Conservation (phyloP, 1,139 yeast species). For the Yamadazyma kanchanaburiensis region DNA sequence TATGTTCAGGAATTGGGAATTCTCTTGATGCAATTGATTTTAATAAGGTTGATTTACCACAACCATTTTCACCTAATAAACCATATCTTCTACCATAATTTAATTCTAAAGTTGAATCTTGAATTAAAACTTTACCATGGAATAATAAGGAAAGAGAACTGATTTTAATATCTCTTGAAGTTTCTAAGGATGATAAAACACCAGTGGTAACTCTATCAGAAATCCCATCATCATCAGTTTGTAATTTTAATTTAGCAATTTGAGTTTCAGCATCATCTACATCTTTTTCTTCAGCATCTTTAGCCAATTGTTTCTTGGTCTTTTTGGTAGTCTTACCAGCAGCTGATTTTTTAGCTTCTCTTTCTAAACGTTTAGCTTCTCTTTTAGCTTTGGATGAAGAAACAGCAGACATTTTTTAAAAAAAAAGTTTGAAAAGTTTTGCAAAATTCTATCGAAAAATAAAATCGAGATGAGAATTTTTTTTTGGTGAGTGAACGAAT, state of each 20-base stretch:
- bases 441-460: slow-evolving; percentile 2
- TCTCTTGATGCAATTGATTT: slow-evolving; percentile 95
- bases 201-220: slow-evolving; percentile 99
- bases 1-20: slow-evolving; percentile 87
- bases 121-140: slow-evolving; percentile 96
- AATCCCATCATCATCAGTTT: slow-evolving; percentile 88
- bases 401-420: slow-evolving; percentile 36
- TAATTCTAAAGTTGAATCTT: slow-evolving; percentile 87
- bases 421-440: slow-evolving; percentile 2
- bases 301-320: slow-evolving; percentile 53
- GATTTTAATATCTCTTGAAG: slow-evolving; percentile 92
- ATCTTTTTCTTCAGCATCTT: slow-evolving; percentile 57
- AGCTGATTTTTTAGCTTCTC: slow-evolving; percentile 65
- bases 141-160: slow-evolving; percentile 87
- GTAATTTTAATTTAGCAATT: slow-evolving; percentile 84
- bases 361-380: slow-evolving; percentile 74
- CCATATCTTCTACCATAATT: slow-evolving; percentile 98
- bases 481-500: no score
- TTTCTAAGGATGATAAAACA: slow-evolving; percentile 81
- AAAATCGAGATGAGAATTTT: slow-evolving; percentile 9
- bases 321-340: slow-evolving; percentile 70
- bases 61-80: slow-evolving; percentile 96
- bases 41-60: slow-evolving; percentile 96
- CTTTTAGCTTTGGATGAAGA: slow-evolving; percentile 97
- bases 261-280: slow-evolving; percentile 69